These are phyloP conservation scores for Cadophora gregata DNA, from an alignment of 2,329 filamentous ascomycete genomes.

Conservation along the genomic window DNA sequence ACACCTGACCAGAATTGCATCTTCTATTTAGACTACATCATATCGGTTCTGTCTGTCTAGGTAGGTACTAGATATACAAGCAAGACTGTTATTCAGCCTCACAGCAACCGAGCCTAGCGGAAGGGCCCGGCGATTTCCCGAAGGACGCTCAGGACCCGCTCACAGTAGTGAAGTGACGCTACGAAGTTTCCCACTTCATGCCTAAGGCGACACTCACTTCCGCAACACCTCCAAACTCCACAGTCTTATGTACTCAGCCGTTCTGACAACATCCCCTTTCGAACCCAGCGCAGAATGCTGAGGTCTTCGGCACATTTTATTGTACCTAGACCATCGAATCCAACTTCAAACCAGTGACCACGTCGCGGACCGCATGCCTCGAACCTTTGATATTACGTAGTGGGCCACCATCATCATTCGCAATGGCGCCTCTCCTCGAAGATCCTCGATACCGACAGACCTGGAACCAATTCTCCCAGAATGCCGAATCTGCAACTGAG, in stretches of 20 bases:
- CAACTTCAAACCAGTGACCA: not conserved
- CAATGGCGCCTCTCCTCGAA: slow-evolving; percentile 57
- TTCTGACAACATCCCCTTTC: not conserved
- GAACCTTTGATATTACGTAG: slow-evolving; percentile 11
- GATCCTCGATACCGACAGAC: slow-evolving; percentile 92
- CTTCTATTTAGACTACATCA: not conserved
- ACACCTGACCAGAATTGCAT: not conserved
- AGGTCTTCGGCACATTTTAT: not conserved
- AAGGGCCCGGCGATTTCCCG: not conserved
- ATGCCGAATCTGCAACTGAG: slow-evolving; percentile 88
- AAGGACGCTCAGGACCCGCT: not conserved
- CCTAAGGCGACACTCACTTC: slow-evolving; percentile 1
- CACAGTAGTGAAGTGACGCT: too few species aligned
- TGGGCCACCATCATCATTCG: slow-evolving; percentile 19
- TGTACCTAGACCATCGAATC: not conserved
- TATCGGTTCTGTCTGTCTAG: not conserved
- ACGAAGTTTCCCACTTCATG: slow-evolving; percentile 9
- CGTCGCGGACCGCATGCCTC: slow-evolving; percentile 12
- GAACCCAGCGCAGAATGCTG: slow-evolving; percentile 16
- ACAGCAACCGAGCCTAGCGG: too few species aligned
- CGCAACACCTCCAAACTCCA: not conserved
- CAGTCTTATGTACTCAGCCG: not conserved
- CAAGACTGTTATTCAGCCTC: not conserved
- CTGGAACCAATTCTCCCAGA: slow-evolving; percentile 91
- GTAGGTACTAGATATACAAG: not conserved